These are phyloP conservation scores for Amylostereum areolatum DNA, from an alignment of 1,284 basidiomycete species.

Conservation along the genomic window DNA sequence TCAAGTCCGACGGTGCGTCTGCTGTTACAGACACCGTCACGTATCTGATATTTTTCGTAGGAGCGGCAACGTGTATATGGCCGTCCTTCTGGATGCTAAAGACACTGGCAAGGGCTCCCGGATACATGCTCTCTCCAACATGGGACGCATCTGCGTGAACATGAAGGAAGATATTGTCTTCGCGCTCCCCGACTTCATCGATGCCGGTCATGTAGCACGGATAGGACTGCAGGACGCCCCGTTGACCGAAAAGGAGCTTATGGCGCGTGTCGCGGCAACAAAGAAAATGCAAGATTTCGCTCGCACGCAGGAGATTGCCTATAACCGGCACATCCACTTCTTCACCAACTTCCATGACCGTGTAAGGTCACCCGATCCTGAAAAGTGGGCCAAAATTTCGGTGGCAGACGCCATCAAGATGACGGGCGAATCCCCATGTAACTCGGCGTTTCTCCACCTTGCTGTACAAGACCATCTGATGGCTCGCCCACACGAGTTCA, in stretches of 20 bases:
- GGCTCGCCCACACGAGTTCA: conserved; percentile 55
- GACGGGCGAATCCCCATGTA: conserved; percentile 27
- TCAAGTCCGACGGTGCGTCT: too few species aligned
- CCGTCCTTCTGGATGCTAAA: too few species aligned
- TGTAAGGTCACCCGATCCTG: conserved; percentile 38
- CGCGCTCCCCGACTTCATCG: conserved; percentile 47
- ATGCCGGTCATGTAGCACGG: conserved; percentile 37
- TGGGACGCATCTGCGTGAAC: conserved; percentile 41
- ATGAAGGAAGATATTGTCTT: conserved; percentile 63
- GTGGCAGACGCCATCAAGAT: conserved; percentile 42
- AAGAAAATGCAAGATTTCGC: conserved; percentile 47
- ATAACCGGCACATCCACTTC: conserved; percentile 25
- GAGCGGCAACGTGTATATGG: too few species aligned
- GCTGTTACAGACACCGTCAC: too few species aligned
- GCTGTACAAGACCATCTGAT: conserved; percentile 78
- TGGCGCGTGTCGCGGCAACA: conserved; percentile 55
- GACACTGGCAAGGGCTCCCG: too few species aligned
- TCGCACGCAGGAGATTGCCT: conserved; percentile 33
- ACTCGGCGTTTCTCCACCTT: conserved; percentile 37
- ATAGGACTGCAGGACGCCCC: conserved; percentile 35
- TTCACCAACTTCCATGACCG: conserved; percentile 36
- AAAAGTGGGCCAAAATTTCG: conserved; percentile 47
- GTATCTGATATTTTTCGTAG: too few species aligned
- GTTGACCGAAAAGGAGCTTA: conserved; percentile 28
- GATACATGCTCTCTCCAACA: too few species aligned